phyloP scores from a whole-genome alignment of 352 stramenopile genomes.

The Phytophthora boehmeriae region DNA sequence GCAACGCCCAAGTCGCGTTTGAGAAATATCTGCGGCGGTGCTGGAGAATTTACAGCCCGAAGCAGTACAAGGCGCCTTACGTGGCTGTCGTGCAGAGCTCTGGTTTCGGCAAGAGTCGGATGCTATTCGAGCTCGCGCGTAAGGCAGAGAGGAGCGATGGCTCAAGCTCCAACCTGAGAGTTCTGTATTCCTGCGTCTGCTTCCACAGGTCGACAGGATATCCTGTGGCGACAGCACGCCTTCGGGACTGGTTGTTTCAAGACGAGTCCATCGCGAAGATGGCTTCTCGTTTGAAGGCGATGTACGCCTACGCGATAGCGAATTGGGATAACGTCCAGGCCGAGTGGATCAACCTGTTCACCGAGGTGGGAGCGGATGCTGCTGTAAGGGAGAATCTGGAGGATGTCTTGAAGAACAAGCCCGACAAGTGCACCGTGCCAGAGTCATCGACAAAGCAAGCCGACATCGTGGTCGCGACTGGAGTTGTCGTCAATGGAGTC shows the following conservation, averaged over 20 bases:
- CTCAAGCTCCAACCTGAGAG: slow-evolving; percentile 4
- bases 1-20: slow-evolving; percentile 5
- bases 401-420: too few species aligned
- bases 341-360: slow-evolving; percentile 11
- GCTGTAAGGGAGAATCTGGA: neutral
- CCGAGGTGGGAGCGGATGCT: neutral
- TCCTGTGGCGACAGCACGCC: neutral
- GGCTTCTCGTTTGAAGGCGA: neutral
- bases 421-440: too few species aligned
- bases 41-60: slow-evolving; percentile 2
- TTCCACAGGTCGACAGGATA: slow-evolving; percentile 11
- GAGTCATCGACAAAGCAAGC: too few species aligned
- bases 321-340: slow-evolving; percentile 2
- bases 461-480: too few species aligned
- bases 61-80: slow-evolving; percentile 9
- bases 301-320: neutral
- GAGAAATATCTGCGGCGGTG: slow-evolving; percentile 16
- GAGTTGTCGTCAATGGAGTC: too few species aligned
- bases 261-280: neutral
- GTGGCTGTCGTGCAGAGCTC: slow-evolving; percentile 19
- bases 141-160: neutral
- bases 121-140: slow-evolving; percentile 14
- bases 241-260: slow-evolving; percentile 18
- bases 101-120: slow-evolving; percentile 13
- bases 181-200: slow-evolving; percentile 18